These are phyloP conservation scores for Oryza rufipogon DNA, from an alignment of 176 grass and related monocot genomes.

Conservation along the genomic window DNA sequence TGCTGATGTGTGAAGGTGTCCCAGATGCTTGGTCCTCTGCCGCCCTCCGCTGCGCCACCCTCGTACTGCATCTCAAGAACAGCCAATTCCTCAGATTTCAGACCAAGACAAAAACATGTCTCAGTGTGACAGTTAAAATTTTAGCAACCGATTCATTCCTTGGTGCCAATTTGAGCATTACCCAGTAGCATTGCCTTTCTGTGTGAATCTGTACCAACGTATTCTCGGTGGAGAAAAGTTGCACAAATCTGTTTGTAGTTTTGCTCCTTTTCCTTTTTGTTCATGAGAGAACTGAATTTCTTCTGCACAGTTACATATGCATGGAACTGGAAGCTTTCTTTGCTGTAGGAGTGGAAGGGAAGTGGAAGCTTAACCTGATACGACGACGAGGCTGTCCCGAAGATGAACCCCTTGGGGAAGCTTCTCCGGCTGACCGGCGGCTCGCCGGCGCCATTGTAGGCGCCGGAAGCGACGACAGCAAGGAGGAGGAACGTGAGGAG, in stretches of 20 bases:
- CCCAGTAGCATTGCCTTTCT: neutral
- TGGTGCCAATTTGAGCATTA: neutral
- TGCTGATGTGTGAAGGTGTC: slow-evolving; percentile 48
- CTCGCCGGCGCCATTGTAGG: too few species aligned
- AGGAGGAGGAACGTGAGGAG: slow-evolving; percentile 24
- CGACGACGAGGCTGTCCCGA: slow-evolving; percentile 36
- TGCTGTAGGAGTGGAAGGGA: neutral
- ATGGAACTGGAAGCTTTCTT: neutral
- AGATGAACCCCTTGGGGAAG: slow-evolving; percentile 36
- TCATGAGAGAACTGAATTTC: too few species aligned
- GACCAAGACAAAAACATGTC: neutral
- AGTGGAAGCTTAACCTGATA: slow-evolving; percentile 33
- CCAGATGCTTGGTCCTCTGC: slow-evolving; percentile 59
- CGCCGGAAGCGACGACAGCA: neutral
- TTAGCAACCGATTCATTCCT: neutral
- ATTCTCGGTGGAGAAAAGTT: too few species aligned
- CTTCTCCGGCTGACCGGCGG: slow-evolving; percentile 15
- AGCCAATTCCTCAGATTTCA: neutral
- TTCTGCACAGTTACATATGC: too few species aligned
- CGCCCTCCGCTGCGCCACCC: slow-evolving; percentile 50
- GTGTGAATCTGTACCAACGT: too few species aligned
- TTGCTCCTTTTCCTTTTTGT: too few species aligned
- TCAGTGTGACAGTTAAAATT: too few species aligned
- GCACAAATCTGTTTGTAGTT: too few species aligned
- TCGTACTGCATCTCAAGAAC: slow-evolving; percentile 40